Base-by-base conservation (phyloP, 1,139 yeast genomes). In the Sugiyamaella neomexicana region DNA sequence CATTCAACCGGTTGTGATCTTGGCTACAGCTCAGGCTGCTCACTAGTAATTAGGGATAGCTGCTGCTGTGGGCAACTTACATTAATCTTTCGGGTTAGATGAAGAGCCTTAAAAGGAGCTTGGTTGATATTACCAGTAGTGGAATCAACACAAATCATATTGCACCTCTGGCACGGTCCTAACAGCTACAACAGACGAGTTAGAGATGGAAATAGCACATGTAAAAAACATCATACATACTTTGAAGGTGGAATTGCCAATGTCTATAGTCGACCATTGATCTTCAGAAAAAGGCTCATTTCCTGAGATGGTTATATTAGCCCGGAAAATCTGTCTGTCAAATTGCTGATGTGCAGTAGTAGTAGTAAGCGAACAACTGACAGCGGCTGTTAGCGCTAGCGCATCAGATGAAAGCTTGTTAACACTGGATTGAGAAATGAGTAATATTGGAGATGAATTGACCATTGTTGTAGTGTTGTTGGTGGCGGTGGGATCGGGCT, bases 81-180 rank as follows among this genome's bases (percentile, higher is more conserved):
- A 16, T 52, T 45, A n/a, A 13, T 36, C 46, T 58, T 63, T 17
- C 73, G 61, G 32, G 58, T 55, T 42, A 61, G 60, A 45, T 67
- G 66, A 10, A 69, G 58, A 17, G 70, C 67, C 36, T 59, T 58
- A 43, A 67, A 69, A 0, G 73, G 72, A 16, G 54, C 57, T 27
- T 65, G 78, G 75, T 69, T 80, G 73, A 58, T 52, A 13, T 48
- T 46, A 5, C 78, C 79, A 12, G 67, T 63, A n/a, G 58, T 61
- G 8, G 63, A 61, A 25, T 73, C 70, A 12, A 74, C 70, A 1
- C 76, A 70, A 13, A 75, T 68, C 78, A 75, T 74, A 50, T 72
- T 72, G 58, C 79, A 75, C 37, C 79, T 60, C 16, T 72, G 68
- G 56, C 79, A 75, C n/a, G 60, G 63, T 0, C 70, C 71, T 2